Evolutionary conservation across 345 rosid genomes (phyloP).

Genomic region (Camelina neglecta): DNA sequence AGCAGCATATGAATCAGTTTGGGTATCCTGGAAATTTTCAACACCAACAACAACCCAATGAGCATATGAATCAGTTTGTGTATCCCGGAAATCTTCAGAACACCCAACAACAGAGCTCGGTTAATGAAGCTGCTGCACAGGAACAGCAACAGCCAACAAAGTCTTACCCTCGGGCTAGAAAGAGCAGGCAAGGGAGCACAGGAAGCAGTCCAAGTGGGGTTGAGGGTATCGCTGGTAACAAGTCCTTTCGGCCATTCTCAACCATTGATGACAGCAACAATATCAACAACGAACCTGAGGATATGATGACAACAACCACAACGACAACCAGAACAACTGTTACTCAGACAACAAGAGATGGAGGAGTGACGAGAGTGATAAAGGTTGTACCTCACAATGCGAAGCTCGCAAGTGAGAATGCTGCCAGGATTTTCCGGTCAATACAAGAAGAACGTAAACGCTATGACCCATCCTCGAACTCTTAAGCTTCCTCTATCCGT

Average conservation of each 20-base stretch:
- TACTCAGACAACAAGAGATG: conserved; percentile 50
- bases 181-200: conserved; percentile 55
- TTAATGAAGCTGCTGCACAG: conserved; percentile 43
- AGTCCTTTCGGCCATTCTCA: conserved; percentile 26
- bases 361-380: conserved; percentile 61
- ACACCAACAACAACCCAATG: conserved; percentile 41
- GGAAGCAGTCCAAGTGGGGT: conserved; percentile 54
- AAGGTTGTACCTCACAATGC: conserved; percentile 86
- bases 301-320: conserved; percentile 45
- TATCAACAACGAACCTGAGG: conserved; percentile 1
- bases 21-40: not conserved
- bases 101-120: conserved; percentile 52
- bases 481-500: not conserved
- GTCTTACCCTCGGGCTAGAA: conserved; percentile 50
- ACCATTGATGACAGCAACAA: conserved; percentile 16
- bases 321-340: conserved; percentile 57
- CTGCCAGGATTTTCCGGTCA: conserved; percentile 81
- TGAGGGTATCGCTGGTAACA: conserved; percentile 22
- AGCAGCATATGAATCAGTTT: no score
- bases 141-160: conserved; percentile 30
- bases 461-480: conserved; percentile 33
- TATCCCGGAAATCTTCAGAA: conserved; percentile 45
- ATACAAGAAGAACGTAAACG: conserved; percentile 87
- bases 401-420: conserved; percentile 81
- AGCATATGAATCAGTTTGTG: conserved; percentile 54